phyloP scores from a whole-genome alignment of 345 rosid species.

The Viola odorata region DNA sequence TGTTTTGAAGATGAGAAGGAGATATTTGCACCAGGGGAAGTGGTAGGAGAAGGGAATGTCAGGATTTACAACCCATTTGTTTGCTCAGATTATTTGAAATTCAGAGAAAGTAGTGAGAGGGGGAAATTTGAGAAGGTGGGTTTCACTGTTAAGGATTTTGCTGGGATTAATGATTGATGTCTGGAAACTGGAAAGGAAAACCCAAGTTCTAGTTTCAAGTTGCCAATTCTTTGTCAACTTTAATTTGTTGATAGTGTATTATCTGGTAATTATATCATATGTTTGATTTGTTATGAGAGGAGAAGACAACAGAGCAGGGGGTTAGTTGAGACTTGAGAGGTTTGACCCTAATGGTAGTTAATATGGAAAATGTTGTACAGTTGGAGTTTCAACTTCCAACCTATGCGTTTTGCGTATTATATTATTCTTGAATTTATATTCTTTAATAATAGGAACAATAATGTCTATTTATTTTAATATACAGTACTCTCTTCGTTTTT shows the following conservation, averaged over 20 bases:
- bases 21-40: conserved; percentile 29
- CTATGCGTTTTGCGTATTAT: conserved; percentile 3
- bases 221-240: too few species aligned
- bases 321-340: conserved; percentile 5
- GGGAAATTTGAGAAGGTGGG: conserved; percentile 43
- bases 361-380: conserved; percentile 10
- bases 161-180: conserved; percentile 18
- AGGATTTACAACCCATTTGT: conserved; percentile 32
- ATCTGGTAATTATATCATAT: too few species aligned
- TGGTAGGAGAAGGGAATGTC: conserved; percentile 19
- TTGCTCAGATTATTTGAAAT: conserved; percentile 37
- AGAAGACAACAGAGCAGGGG: not conserved
- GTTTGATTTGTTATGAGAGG: not conserved
- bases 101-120: conserved; percentile 27
- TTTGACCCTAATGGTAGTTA: conserved; percentile 12
- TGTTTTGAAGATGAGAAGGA: conserved; percentile 37
- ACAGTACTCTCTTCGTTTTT: too few species aligned
- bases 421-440: conserved; percentile 2
- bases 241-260: too few species aligned
- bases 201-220: not conserved
- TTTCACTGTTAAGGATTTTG: conserved; percentile 40
- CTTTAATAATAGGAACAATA: not conserved
- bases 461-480: not conserved
- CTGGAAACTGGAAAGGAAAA: not conserved
- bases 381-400: conserved; percentile 19